Base-by-base conservation (phyloP, 768 basidiomycete species). In the Fomitopsis serialis region DNA sequence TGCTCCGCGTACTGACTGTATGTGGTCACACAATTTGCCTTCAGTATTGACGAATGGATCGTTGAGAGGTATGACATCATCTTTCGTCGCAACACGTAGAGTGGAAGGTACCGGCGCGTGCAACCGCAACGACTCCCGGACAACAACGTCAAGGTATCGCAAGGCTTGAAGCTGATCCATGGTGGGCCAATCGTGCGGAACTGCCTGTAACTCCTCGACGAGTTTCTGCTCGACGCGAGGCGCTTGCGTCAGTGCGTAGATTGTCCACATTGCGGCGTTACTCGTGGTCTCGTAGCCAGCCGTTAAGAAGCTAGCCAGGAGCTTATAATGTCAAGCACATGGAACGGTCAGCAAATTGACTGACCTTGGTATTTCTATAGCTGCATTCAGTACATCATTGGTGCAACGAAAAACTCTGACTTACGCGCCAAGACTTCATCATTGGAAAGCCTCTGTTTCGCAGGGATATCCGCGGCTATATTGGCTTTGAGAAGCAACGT, bases 81-180 rank as follows among this genome's bases (percentile, higher is more conserved):
- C 74, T 53, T 59, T 44, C n/a, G 49, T 71, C 58, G 48, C 72
- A 61, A 77, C 72, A 1, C 85, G 71, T 67, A 80, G 76, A 0
- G 75, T 75, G 10, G 58, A 59, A 0, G 75, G 67, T 2, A 84
- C 75, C 0, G 82, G 79, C 0, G 81, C 52, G 55, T 85, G 72
- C 0, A 82, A 37, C 0, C 85, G 76, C 50, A 86, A 63, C 0
- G 74, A 78, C 65, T 87, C 85, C 6, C 78, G 74, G 1, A 84
- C 71, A 5, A 85, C 77, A 22, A 70, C 72, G 54, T 88, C 88
- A 17, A 91, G 78, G 60, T 85, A 87, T 0, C 81, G 77, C 3
- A 92, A 69, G 0, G 76, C 68, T 52, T 79, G 76, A 2, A 90
- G 73, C 29, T 82, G 75, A 42, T 89, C 87, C 81, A 88, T 85